phyloP scores from a whole-genome alignment of 78 protist species.

The Dictyostelium capitatum region DNA sequence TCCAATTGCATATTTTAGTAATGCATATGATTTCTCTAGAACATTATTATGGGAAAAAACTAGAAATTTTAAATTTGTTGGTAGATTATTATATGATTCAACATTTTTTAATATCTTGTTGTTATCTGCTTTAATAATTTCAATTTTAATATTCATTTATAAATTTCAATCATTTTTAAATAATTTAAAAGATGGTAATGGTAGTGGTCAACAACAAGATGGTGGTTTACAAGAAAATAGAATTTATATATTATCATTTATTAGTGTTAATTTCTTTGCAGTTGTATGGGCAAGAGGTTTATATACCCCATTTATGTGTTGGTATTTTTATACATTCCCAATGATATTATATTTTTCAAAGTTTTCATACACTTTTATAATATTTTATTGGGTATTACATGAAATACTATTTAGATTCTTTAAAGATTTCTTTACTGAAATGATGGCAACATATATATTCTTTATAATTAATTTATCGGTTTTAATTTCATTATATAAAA shows the following conservation, averaged over 20 bases:
- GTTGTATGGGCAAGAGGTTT: slow-evolving; percentile 78
- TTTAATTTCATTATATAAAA: slow-evolving; percentile 8
- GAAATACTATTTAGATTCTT: slow-evolving; percentile 73
- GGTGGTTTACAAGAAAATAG: not conserved
- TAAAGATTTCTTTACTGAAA: slow-evolving; percentile 29
- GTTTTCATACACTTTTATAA: slow-evolving; percentile 30
- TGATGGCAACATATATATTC: slow-evolving; percentile 44
- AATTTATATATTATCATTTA: slow-evolving; percentile 12
- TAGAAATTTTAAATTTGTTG: slow-evolving; percentile 83
- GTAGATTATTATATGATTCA: slow-evolving; percentile 61
- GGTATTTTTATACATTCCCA: slow-evolving; percentile 83
- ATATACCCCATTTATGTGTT: slow-evolving; percentile 85
- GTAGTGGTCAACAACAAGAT: no score
- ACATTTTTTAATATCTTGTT: slow-evolving; percentile 39
- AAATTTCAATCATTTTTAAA: not conserved
- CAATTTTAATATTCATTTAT: not conserved
- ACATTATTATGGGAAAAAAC: slow-evolving; percentile 87
- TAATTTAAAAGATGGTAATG: not conserved
- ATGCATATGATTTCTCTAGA: slow-evolving; percentile 77
- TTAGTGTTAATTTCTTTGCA: slow-evolving; percentile 53
- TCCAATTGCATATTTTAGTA: slow-evolving; percentile 43
- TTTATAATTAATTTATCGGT: slow-evolving; percentile 27
- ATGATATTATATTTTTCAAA: not conserved
- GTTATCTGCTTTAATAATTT: slow-evolving; percentile 9
- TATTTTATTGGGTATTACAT: slow-evolving; percentile 51